Conservation (phyloP, 2,329 filamentous ascomycete species). For the Colletotrichum orchidophilum region DNA sequence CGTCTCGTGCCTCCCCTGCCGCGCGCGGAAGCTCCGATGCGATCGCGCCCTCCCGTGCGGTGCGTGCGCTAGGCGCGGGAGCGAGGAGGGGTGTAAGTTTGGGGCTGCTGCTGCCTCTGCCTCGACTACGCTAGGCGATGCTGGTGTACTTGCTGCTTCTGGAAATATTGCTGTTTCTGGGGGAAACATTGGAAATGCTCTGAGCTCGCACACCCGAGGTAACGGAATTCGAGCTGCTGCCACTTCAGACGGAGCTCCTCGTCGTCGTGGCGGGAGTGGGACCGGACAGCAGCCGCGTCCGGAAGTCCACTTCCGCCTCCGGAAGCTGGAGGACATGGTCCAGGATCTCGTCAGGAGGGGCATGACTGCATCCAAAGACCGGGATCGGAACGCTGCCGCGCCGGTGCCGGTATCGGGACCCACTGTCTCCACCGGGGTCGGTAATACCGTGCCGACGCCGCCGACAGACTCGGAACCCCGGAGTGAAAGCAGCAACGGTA, state of each 20-base stretch:
- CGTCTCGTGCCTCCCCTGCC: conserved; percentile 53
- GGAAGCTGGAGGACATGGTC: conserved; percentile 53
- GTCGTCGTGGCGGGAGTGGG: not conserved
- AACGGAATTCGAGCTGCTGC: conserved; percentile 32
- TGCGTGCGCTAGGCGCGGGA: conserved; percentile 50
- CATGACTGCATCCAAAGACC: not conserved
- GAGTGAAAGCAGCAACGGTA: not conserved
- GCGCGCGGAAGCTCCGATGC: conserved; percentile 54
- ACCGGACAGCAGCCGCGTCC: conserved; percentile 34
- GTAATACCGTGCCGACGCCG: conserved; percentile 7
- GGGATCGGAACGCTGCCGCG: not conserved
- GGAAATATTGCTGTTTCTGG: not conserved
- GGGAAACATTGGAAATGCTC: not conserved
- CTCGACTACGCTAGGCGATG: not conserved
- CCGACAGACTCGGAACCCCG: conserved; percentile 18
- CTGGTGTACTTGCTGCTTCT: not conserved
- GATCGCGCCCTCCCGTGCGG: conserved; percentile 52
- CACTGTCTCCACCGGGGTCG: not conserved
- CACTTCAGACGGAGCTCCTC: not conserved
- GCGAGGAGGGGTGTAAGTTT: conserved; percentile 46
- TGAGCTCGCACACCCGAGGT: not conserved
- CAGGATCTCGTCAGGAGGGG: conserved; percentile 42
- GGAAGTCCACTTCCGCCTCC: conserved; percentile 51
- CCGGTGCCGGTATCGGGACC: not conserved
- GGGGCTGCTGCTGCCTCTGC: conserved; percentile 23